Evolutionary conservation across 163 green algal genomes (phyloP).

Genomic region (Coccomyxa subellipsoidea): DNA sequence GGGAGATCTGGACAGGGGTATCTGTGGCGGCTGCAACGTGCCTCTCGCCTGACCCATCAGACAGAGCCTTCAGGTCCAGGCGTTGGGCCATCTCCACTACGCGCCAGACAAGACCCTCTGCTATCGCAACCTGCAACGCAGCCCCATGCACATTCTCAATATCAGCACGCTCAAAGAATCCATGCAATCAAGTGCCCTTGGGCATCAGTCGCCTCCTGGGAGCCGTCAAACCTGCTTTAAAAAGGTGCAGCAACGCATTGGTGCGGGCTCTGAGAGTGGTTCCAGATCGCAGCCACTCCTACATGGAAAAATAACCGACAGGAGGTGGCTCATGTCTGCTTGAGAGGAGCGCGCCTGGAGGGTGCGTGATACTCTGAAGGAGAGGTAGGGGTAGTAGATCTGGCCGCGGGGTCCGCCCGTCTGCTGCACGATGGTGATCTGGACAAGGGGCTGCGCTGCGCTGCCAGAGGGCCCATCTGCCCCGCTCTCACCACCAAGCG

Average conservation of each 20-base stretch:
- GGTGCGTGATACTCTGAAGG: constrained; percentile 14
- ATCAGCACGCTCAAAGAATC: no score
- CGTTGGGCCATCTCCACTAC: constrained; percentile 28
- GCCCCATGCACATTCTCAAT: no score
- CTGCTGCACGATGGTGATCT: constrained; percentile 29
- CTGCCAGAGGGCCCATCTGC: neutral
- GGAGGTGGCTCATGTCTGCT: no score
- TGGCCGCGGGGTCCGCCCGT: constrained; percentile 23
- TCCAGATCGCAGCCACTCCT: no score
- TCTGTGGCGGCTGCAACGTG: constrained; percentile 33
- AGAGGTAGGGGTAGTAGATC: constrained; percentile 45
- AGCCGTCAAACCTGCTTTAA: no score
- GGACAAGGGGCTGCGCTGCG: constrained; percentile 29
- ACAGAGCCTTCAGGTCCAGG: constrained; percentile 29
- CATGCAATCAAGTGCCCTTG: no score
- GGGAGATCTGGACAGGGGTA: constrained; percentile 35
- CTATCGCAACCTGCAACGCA: constrained; percentile 41
- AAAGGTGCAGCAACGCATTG: no score
- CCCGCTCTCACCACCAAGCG: neutral
- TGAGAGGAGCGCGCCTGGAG: constrained; percentile 35
- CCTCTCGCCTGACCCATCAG: neutral
- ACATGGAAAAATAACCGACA: no score
- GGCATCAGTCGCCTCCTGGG: no score
- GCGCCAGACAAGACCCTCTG: constrained; percentile 53
- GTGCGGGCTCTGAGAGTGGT: no score